Evolutionary conservation across 2,329 filamentous ascomycete genomes (phyloP), one percentile per base, ranked within the genome.

Genomic region (Herpotrichia juniperi): DNA sequence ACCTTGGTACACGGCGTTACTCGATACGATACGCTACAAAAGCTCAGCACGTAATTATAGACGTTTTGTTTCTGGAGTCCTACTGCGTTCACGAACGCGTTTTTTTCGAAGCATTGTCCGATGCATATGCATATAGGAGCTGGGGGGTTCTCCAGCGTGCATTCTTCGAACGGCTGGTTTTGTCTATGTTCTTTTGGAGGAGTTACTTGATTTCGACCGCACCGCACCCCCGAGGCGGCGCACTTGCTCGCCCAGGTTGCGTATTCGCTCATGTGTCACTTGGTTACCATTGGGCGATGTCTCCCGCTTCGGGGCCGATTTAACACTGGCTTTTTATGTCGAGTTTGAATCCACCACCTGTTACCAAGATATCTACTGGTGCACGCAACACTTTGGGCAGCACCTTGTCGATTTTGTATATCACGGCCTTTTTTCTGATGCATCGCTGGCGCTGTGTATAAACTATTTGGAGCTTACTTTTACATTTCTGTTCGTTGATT

Each of bases 41-140:
- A 66, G 43, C 55, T 56, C n/a, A n/a, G n/a, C n/a, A n/a, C 63
- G 42, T 68, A 66, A 67, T 67, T 50, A 62, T 71, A 66, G 65
- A 69, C 54, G 35, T 61, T 58, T 57, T 50, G n/a, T n/a, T 54
- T 51, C 24, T 48, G 28, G 46, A 50, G 30, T 54, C 37, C 37
- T 31, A 55, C 14, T 25, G 40, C 54, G 45, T 52, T 51, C 42
- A 45, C 34, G 44, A 37, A 47, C 42, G 31, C 32, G n/a, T 37
- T 40, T 25, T 48, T 53, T 21, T n/a, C n/a, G n/a, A 35, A 60
- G 61, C 54, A 65, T 62, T 55, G 45, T 53, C 53, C 51, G 37
- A 42, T 48, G 57, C 58, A 64, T 64, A 59, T 66, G 58, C 63
- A 65, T 56, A 51, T 26, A 48, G 59, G 56, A 61, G 54, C 50